Evolutionary conservation across 2,329 filamentous ascomycete species (phyloP).

Genomic region (Cladosporium cucumerinum): DNA sequence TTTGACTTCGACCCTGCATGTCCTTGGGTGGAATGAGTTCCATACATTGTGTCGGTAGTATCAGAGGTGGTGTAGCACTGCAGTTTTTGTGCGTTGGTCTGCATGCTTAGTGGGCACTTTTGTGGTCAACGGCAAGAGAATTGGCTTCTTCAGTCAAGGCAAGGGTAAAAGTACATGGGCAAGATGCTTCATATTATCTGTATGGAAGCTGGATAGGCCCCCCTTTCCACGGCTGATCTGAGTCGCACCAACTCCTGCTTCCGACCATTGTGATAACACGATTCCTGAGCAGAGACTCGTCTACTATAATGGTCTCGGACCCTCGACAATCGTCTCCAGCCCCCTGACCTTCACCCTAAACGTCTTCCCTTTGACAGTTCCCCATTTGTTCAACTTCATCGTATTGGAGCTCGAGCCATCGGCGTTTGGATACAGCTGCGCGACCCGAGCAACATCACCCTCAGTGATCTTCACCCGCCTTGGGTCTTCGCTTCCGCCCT

Average conservation of each 20-base stretch:
- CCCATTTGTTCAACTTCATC: not conserved
- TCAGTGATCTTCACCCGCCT: slow-evolving; percentile 2
- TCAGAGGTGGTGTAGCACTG: not conserved
- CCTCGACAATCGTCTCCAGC: not conserved
- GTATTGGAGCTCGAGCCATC: not conserved
- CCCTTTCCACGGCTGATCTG: not conserved
- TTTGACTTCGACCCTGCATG: not conserved
- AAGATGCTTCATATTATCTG: not conserved
- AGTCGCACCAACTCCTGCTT: not conserved
- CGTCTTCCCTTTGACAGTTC: not conserved
- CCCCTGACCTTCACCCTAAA: not conserved
- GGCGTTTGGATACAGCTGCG: slow-evolving; percentile 9
- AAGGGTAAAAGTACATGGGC: not conserved
- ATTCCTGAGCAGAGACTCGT: too few species aligned
- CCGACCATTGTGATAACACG: not conserved
- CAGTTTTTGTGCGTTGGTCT: not conserved
- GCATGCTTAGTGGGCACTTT: not conserved
- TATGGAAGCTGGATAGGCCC: not conserved
- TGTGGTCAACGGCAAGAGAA: not conserved
- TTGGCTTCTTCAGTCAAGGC: not conserved
- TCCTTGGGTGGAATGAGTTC: not conserved
- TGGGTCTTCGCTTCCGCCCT: slow-evolving; percentile 5
- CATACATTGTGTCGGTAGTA: not conserved
- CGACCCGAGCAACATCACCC: slow-evolving; percentile 10
- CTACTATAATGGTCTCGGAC: not conserved